Base-by-base conservation (phyloP, 2,329 filamentous ascomycete species). In the Magnaporthiopsis poae region DNA sequence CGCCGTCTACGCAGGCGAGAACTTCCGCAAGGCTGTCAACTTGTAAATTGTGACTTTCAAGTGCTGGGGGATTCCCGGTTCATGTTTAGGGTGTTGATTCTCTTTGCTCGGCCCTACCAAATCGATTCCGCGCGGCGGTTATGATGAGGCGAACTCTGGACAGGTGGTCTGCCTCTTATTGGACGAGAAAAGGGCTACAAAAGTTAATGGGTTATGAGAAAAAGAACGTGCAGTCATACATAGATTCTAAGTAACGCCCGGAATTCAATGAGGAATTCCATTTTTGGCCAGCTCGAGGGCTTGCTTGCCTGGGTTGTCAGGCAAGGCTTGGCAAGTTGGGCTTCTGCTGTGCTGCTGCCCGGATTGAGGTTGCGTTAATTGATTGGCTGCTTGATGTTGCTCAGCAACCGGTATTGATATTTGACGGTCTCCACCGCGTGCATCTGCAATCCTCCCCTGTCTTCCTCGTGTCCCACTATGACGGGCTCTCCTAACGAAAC, bases 21-120 rank as follows among this genome's bases (percentile, higher is more conserved):
- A 92, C 77, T 99, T 98, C 91, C 90, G 94, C 84, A 92, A 82
- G 74, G 82, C 94, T 70, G 89, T 97, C 75, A 93, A 91, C 84
- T 80, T 97, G 81, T 96, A 91, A 88, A 79, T 61, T 69, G 70
- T 62, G 67, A 59, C 33, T 29, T 13, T 2, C 18, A 13, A 8
- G 33, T n/a, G 35, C 25, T n/a, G 31, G 25, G 11, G 29, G n/a
- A 36, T 33, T 25, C 4, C 1, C 35, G n/a, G 7, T 61, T 31
- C 11, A n/a, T 56, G n/a, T 56, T n/a, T 18, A 46, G 15, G 39
- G 39, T 1, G n/a, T n/a, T 56, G n/a, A 56, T 61, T 31, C 9
- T 3, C 60, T 61, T 56, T 56, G 46, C 46, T 56, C 7, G 46
- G 39, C 39, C 39, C 39, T 15, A 18, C 3, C 1, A 4, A 46